Evolutionary conservation across 768 basidiomycete genomes (phyloP), one percentile per base, ranked within the genome.

Genomic region (Russula griseocarnosa): DNA sequence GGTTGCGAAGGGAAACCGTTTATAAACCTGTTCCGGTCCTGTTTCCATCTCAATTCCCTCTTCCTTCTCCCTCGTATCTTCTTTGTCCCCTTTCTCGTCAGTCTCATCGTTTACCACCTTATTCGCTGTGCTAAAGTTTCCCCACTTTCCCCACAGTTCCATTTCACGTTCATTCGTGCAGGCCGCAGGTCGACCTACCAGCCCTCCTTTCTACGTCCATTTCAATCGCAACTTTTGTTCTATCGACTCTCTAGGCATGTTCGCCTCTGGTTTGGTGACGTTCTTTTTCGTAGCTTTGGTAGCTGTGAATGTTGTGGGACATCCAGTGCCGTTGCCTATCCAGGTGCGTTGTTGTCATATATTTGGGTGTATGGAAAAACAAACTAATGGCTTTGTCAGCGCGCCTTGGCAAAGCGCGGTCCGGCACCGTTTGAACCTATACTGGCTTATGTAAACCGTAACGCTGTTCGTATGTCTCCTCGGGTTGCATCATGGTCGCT

Each of bases 191-290:
- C 73, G 71, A 71, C 74, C 71, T 72, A 65, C 6, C 61, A 61
- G 60, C 65, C 67, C 53, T 61, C 66, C 63, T 56, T 65, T 66
- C 67, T 67, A 66, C 61, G 18, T 38, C 49, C 55, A 59, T 66
- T 66, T 69, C 70, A 71, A 62, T 56, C 63, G 56, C 49, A 70
- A 66, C 69, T 58, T 58, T 57, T 38, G 49, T 63, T 36, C 63
- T 58, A 56, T 58, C 68, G 55, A 65, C 68, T n/a, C n/a, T n/a
- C n/a, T 49, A 57, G 75, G 69, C 73, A 85, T 86, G 84, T 76
- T 83, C 71, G 66, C 74, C 62, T 71, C 76, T 68, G 71, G 75
- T 61, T 67, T 76, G 69, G 65, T 80, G 69, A 60, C 79, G 58
- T 70, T 79, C 56, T 66, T 78, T 60, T 65, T 81, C 62, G 70